Percentiles rank a stretch among this genome's conserved stretches.
Evolutionary conservation across 768 basidiomycete species (phyloP).

Genomic region (Tulasnella sp.): DNA sequence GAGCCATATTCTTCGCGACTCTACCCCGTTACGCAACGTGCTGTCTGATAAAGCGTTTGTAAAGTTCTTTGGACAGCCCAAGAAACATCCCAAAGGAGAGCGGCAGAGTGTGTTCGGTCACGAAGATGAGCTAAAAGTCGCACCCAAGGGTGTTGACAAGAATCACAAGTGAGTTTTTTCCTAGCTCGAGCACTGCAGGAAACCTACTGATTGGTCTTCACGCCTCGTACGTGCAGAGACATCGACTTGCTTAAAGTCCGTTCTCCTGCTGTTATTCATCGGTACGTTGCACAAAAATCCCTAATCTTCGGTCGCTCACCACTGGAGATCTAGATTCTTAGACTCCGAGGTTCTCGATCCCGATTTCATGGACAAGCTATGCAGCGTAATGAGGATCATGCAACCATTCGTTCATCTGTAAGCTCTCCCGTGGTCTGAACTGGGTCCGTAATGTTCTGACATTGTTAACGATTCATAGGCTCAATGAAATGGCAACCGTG

Average conservation of each 20-base stretch:
- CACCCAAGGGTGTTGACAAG: slow-evolving; percentile 84
- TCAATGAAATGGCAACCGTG: slow-evolving; percentile 64
- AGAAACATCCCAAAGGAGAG: slow-evolving; percentile 46
- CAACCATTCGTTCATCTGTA: slow-evolving; percentile 74
- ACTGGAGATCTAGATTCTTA: slow-evolving; percentile 40
- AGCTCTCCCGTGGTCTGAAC: slow-evolving; percentile 18
- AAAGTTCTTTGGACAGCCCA: slow-evolving; percentile 59
- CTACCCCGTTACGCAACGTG: slow-evolving; percentile 49
- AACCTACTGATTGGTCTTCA: neutral
- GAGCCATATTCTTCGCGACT: slow-evolving; percentile 43
- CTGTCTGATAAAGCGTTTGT: slow-evolving; percentile 66
- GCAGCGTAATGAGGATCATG: slow-evolving; percentile 41
- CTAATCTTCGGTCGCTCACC: slow-evolving; percentile 12
- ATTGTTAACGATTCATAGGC: slow-evolving; percentile 27
- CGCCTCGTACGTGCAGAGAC: slow-evolving; percentile 40
- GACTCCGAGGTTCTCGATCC: slow-evolving; percentile 60
- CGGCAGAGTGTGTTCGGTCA: slow-evolving; percentile 71
- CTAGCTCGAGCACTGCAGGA: neutral
- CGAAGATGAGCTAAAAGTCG: slow-evolving; percentile 81
- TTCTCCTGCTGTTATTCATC: slow-evolving; percentile 54
- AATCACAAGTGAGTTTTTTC: slow-evolving; percentile 47
- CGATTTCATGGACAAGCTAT: slow-evolving; percentile 54
- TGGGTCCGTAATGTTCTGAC: neutral
- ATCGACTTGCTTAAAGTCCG: slow-evolving; percentile 87
- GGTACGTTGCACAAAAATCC: slow-evolving; percentile 30